These are phyloP conservation scores for Corinectria fuckeliana DNA, from an alignment of 2,329 filamentous ascomycete genomes.

Conservation along the genomic window DNA sequence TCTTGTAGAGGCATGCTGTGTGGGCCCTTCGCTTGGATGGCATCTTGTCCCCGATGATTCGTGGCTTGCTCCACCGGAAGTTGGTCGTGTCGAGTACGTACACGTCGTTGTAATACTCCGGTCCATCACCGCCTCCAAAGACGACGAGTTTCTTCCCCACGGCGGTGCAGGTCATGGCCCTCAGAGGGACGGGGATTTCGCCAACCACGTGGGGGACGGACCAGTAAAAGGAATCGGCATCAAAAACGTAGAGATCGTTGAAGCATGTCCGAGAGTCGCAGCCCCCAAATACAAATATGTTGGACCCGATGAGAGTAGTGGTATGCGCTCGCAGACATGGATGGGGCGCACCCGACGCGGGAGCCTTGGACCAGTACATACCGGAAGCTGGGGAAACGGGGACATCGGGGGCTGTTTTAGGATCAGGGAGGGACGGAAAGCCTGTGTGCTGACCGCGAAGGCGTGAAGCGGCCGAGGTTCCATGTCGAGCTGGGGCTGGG, in stretches of 20 bases:
- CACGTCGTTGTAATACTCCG: slow-evolving; percentile 74
- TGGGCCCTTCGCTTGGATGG: slow-evolving; percentile 71
- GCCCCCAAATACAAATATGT: slow-evolving; percentile 72
- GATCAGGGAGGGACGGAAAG: slow-evolving; percentile 64
- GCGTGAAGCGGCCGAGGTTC: slow-evolving; percentile 32
- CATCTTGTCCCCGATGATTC: slow-evolving; percentile 62
- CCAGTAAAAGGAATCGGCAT: slow-evolving; percentile 75
- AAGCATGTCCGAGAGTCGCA: slow-evolving; percentile 72
- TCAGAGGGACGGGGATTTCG: slow-evolving; percentile 68
- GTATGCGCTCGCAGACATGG: slow-evolving; percentile 71
- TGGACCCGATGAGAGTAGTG: slow-evolving; percentile 69
- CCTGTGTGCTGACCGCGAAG: slow-evolving; percentile 51
- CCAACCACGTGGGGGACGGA: slow-evolving; percentile 69
- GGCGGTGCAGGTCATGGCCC: slow-evolving; percentile 75
- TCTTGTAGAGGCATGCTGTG: slow-evolving; percentile 75
- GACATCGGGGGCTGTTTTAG: slow-evolving; percentile 64
- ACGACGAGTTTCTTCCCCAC: slow-evolving; percentile 74
- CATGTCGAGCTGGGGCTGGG: slow-evolving; percentile 27
- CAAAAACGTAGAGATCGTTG: slow-evolving; percentile 72
- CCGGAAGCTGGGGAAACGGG: slow-evolving; percentile 69
- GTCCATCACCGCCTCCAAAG: slow-evolving; percentile 73
- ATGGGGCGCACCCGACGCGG: slow-evolving; percentile 67
- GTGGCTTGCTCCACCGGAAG: slow-evolving; percentile 69
- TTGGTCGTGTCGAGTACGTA: slow-evolving; percentile 76
- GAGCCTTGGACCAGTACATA: slow-evolving; percentile 75